Percentiles rank a stretch among this genome's conserved stretches.
Evolutionary conservation across 2,329 filamentous ascomycete species (phyloP).

Genomic region (Trichoderma sp.): DNA sequence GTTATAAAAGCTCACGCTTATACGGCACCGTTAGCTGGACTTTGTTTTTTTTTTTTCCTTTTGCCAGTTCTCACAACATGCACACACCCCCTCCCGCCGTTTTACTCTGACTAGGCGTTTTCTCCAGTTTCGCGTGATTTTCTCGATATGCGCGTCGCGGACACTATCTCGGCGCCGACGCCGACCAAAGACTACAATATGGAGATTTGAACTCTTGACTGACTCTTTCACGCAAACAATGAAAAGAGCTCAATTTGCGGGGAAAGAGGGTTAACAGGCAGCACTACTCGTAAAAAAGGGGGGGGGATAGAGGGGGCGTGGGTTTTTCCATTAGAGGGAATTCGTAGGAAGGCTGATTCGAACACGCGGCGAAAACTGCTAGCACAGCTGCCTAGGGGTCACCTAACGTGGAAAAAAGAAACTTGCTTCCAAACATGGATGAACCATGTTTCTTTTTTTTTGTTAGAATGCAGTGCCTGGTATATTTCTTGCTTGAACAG

Average conservation of each 20-base stretch:
- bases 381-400: neutral
- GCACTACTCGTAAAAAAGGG: neutral
- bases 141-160: neutral
- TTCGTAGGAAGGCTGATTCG: conserved; percentile 11
- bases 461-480: neutral
- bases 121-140: neutral
- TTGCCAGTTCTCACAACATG: neutral
- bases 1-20: neutral
- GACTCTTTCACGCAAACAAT: neutral
- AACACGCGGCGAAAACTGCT: neutral
- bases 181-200: neutral
- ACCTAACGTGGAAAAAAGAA: neutral
- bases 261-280: neutral
- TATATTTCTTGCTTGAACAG: neutral
- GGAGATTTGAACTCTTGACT: neutral
- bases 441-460: neutral
- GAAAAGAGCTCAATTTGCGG: neutral
- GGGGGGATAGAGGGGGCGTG: neutral
- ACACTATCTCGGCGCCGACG: neutral
- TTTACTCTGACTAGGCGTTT: neutral
- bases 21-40: neutral
- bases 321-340: conserved; percentile 8
- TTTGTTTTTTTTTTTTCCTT: neutral
- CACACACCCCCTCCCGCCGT: neutral
- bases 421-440: neutral